Base-by-base conservation (phyloP, 768 basidiomycete genomes). In the Royoungia palumana region DNA sequence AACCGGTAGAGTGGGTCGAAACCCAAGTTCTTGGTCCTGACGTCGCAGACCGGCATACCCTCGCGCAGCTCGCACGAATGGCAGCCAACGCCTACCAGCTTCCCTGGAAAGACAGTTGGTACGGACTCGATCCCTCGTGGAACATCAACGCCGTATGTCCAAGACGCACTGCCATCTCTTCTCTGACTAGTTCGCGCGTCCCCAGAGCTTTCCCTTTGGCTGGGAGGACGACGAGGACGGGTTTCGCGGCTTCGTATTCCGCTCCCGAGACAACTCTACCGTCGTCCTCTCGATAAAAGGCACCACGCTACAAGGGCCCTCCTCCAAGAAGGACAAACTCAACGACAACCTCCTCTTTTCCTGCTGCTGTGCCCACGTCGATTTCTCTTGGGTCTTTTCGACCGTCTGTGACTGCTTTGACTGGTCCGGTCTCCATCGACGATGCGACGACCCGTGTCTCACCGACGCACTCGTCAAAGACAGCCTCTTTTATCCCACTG, bases 331-430 rank as follows among this genome's bases (percentile, higher is more conserved):
- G 60, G 95, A 98, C 70, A 94, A 92, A 70, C 85, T 85, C 62
- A 97, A 97, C 67, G 94, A 96, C 68, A 91, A 91, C 58, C 59
- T 90, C 66, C 67, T 91, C 16, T 91, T 89, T 62, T 89, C 93
- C 0, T 98, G 95, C 69, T 97, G 95, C 64, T 98, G 95, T 59
- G 94, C 93, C 14, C 77, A 83, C 27, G 87, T 94, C 30, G 88
- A 90, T 66, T 76, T 93, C 51, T 83, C 88, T 3, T 97, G 94
- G 94, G 62, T 79, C 22, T 86, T 91, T 63, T 76, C 77, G 30
- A 83, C 87, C 3, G 94, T 96, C 4, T 97, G 95, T 70, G 78
- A 89, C 57, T 98, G 95, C 70, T 94, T 83, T 64, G 49, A 54
- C 0, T 64, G 64, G 63, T 57, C 46, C 5, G 72, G 79, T 3